Base-by-base conservation (phyloP, 1,284 basidiomycete genomes). In the Mycosarcoma mackinlayi region DNA sequence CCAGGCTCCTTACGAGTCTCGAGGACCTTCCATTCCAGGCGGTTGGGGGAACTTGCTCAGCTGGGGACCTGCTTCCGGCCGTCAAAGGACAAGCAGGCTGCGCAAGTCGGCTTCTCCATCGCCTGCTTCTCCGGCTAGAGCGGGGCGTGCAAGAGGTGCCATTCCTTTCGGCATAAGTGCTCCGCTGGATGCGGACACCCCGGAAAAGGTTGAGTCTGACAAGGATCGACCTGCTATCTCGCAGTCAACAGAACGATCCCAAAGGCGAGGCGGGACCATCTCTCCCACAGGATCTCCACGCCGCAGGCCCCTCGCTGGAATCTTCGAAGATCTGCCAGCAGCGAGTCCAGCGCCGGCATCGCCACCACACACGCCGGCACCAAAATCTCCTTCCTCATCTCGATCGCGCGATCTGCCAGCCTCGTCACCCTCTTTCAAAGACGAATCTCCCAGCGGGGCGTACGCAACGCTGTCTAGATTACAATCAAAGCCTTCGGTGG, bases 41-140 rank as follows among this genome's bases (percentile, higher is more conserved):
- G 67, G 67, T n/a, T 70, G 67, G 67, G 61, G 56, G 1, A 70
- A 57, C 23, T 18, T 70, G 31, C 60, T 70, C 21, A 70, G 61
- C 30, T 70, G 67, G 67, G 67, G 67, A 16, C 67, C 67, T 10
- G 50, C 67, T 23, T 56, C 67, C 1, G 67, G 19, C 6, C 54
- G 58, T 10, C 54, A 61, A 19, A 60, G 51, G 40, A 47, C 51
- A 6, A 35, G 14, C 14, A 56, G 48, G 28, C 16, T 48, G 28
- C 57, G 57, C 19, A 56, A 66, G 19, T 64, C 60, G 24, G 52
- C 46, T 3, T 63, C 69, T 6, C 68, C 68, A 1, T 45, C 60
- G 6, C 52, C 47, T 18, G 53, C 42, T 10, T 19, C 45, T 16
- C 24, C 41, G 3, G 24, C 33, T 5, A 66, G 56, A n/a, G 6